Base-by-base conservation (phyloP, 257 asterid species). In the Henckelia pumila region DNA sequence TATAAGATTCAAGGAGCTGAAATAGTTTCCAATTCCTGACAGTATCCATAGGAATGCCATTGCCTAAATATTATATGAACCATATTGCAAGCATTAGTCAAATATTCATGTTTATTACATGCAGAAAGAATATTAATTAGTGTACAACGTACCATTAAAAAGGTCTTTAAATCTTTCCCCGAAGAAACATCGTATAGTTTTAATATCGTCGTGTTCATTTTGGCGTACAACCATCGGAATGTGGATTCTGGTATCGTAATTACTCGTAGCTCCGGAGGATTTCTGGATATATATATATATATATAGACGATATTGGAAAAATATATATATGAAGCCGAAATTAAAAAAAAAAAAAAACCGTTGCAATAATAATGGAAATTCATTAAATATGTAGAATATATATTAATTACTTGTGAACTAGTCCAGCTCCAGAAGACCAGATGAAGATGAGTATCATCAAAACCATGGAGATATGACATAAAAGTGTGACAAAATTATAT, bases 341-440 rank as follows among this genome's bases (percentile, higher is more conserved):
- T n/a, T n/a, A n/a, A n/a, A n/a, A 6, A 1, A 30, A 30, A 5
- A 29, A 30, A 35, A 35, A 0, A 35, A 9, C 10, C 0, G 47
- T 35, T 1, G 47, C 47, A 30, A n/a, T n/a, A n/a, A n/a, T n/a
- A n/a, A n/a, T n/a, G n/a, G n/a, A n/a, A n/a, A n/a, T n/a, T n/a
- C n/a, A n/a, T n/a, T n/a, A n/a, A n/a, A n/a, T n/a, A n/a, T n/a
- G n/a, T n/a, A n/a, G n/a, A n/a, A n/a, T n/a, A n/a, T n/a, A n/a
- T n/a, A n/a, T n/a, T n/a, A n/a, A n/a, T n/a, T n/a, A 88, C 97
- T 87, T 70, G 68, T 83, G 76, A 16, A 80, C 30, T 16, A 88
- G 35, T 76, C 79, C 89, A 4, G 92, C 86, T 37, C 88, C 91
- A 1, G 77, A 69, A 29, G 98, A 89, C 98, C 96, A 87, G 17